These are phyloP conservation scores for Aspergillus coremiiformis DNA, from an alignment of 495 filamentous ascomycete genomes.

Conservation along the genomic window DNA sequence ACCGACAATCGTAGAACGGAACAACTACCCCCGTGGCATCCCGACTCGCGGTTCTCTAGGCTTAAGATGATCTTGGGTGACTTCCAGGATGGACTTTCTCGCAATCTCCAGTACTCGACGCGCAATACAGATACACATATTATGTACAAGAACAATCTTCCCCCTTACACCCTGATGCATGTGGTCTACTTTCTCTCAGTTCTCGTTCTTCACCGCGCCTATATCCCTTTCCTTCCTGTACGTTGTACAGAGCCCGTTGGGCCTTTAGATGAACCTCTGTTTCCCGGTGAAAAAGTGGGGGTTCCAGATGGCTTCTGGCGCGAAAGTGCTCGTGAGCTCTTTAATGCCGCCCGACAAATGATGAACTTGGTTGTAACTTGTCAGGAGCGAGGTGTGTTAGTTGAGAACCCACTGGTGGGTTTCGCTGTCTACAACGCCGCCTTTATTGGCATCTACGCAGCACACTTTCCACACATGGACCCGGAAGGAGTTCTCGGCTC, in stretches of 20 bases:
- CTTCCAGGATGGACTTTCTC: conserved; percentile 62
- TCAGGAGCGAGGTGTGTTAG: conserved; percentile 59
- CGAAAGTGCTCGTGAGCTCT: conserved; percentile 64
- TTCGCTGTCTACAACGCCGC: conserved; percentile 80
- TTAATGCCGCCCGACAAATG: conserved; percentile 64
- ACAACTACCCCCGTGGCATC: conserved; percentile 55
- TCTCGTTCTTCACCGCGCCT: conserved; percentile 75
- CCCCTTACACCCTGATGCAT: conserved; percentile 70
- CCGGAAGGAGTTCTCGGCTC: conserved; percentile 49
- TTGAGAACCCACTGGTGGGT: conserved; percentile 72
- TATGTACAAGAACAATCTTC: conserved; percentile 60
- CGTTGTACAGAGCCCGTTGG: conserved; percentile 61
- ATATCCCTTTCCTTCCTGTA: conserved; percentile 74
- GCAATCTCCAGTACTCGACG: conserved; percentile 60
- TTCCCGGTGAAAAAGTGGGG: conserved; percentile 46
- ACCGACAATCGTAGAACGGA: conserved; percentile 28
- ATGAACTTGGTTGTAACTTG: conserved; percentile 70
- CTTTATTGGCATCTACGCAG: conserved; percentile 61
- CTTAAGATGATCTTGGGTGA: conserved; percentile 53
- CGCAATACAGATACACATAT: conserved; percentile 78
- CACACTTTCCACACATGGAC: conserved; percentile 76
- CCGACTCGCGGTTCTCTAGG: conserved; percentile 53
- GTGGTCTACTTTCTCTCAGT: conserved; percentile 67
- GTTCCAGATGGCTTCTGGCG: conserved; percentile 61
- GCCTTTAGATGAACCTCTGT: conserved; percentile 64